phyloP scores from a whole-genome alignment of 306 rosid species.

The Echinosophora koreensis region DNA sequence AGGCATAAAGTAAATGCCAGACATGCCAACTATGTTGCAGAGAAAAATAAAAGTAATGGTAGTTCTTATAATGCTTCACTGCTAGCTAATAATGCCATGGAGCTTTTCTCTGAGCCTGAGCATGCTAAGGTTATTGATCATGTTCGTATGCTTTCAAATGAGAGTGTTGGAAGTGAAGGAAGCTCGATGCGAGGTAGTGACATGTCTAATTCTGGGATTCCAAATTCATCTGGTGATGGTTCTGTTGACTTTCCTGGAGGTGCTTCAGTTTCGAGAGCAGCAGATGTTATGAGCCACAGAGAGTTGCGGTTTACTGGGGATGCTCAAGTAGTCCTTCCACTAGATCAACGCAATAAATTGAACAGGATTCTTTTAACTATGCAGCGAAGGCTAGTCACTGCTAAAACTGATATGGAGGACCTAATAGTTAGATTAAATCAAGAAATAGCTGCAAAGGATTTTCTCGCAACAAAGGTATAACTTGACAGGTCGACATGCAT shows the following conservation, averaged over 20 bases:
- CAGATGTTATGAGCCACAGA: conserved; percentile 58
- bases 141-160: conserved; percentile 80
- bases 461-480: conserved; percentile 88
- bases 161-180: conserved; percentile 88
- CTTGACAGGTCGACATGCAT: conserved; percentile 22
- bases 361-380: conserved; percentile 88
- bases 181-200: conserved; percentile 93
- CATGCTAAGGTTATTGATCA: conserved; percentile 67
- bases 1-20: conserved; percentile 80
- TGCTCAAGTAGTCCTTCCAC: conserved; percentile 81
- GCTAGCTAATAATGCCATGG: conserved; percentile 70
- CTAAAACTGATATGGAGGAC: conserved; percentile 97
- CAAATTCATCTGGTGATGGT: conserved; percentile 76
- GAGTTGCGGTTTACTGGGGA: conserved; percentile 67
- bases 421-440: conserved; percentile 91
- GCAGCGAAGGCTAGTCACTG: conserved; percentile 89
- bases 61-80: conserved; percentile 73
- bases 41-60: conserved; percentile 69
- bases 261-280: conserved; percentile 62
- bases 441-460: conserved; percentile 96
- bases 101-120: conserved; percentile 77
- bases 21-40: conserved; percentile 63
- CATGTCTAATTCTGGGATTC: conserved; percentile 71
- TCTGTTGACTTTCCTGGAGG: conserved; percentile 71
- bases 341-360: conserved; percentile 88